Evolutionary conservation across 805 yeast species (phyloP).

Genomic region (Naumovozyma dairenensis): DNA sequence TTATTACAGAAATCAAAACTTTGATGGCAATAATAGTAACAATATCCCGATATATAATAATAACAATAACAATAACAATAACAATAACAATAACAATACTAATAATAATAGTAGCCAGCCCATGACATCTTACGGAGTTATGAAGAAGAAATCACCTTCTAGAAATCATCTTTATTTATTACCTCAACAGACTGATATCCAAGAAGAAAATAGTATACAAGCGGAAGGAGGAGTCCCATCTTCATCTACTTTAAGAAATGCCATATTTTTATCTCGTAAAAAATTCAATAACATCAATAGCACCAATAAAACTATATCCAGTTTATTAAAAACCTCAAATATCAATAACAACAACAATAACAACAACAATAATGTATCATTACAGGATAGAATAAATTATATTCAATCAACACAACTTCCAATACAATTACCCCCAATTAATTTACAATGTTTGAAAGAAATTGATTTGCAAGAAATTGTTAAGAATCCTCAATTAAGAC

Average conservation of each 20-base stretch:
- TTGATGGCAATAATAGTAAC: neutral
- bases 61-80: slow-evolving; percentile 2
- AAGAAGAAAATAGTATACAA: no score
- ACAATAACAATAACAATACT: slow-evolving; percentile 3
- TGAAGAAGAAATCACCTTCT: slow-evolving; percentile 7
- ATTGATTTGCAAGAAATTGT: slow-evolving; percentile 82
- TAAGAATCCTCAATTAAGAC: slow-evolving; percentile 85
- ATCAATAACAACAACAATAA: neutral
- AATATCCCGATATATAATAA: neutral
- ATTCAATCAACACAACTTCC: slow-evolving; percentile 19
- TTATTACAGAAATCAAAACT: slow-evolving; percentile 1
- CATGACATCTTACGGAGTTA: slow-evolving; percentile 6
- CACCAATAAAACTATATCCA: slow-evolving; percentile 1
- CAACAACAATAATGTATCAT: slow-evolving; percentile 7
- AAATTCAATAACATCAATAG: slow-evolving; percentile 3
- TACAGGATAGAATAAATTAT: slow-evolving; percentile 19
- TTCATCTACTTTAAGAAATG: slow-evolving; percentile 5
- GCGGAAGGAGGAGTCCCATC: no score
- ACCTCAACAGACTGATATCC: slow-evolving; percentile 1
- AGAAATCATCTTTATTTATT: slow-evolving; percentile 3
- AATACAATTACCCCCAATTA: slow-evolving; percentile 71
- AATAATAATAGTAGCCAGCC: slow-evolving; percentile 4
- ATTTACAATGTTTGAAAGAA: slow-evolving; percentile 69
- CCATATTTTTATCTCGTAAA: slow-evolving; percentile 6
- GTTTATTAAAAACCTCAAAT: neutral